Evolutionary conservation across 2,329 filamentous ascomycete species (phyloP), one percentile per base, ranked within the genome.

Genomic region (Penicillium brevicompactum): DNA sequence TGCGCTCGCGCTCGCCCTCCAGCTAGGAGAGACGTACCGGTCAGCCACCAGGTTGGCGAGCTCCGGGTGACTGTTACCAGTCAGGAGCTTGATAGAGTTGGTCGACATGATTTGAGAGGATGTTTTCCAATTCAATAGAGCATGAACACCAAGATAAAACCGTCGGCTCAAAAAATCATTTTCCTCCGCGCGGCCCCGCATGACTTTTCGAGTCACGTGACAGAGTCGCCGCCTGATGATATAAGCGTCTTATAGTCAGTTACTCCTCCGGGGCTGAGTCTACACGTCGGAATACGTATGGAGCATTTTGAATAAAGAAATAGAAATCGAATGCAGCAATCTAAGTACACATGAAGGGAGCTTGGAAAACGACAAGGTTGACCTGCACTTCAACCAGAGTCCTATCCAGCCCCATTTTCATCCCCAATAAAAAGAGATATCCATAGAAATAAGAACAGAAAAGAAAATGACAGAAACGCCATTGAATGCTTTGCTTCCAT

Each of bases 71-170:
- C 86, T 89, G 78, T 89, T 90, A 66, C 87, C 87, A 66, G 87
- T 90, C 72, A 90, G 79, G 60, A 90, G 78, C 76, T 90, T 90
- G 72, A 90, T 90, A 37, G 84, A 87, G 76, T 90, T 90, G 60
- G 85, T 83, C 64, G 87, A 83, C 87, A 90, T 90, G 56, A 46
- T 64, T 58, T 7, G 27, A 3, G 18, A 13, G 0, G n/a, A 30
- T 42, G 22, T 21, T 27, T 31, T 47, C 31, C 40, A 41, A 37
- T 38, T 32, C 16, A 40, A 53, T 22, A 40, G 14, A 45, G 46
- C 40, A 18, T 40, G 49, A 49, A 53, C 46, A 49, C 24, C 44
- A 38, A 41, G 53, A 48, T 52, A 27, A 37, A 37, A 51, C 47
- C 52, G 41, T 46, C 47, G 47, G 41, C 54, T 59, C 49, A 58